A percentile compares a stretch with the other conserved stretches of the same genome.
Conservation (phyloP, 768 basidiomycete genomes). For the Cantharellus cinnabarinus region DNA sequence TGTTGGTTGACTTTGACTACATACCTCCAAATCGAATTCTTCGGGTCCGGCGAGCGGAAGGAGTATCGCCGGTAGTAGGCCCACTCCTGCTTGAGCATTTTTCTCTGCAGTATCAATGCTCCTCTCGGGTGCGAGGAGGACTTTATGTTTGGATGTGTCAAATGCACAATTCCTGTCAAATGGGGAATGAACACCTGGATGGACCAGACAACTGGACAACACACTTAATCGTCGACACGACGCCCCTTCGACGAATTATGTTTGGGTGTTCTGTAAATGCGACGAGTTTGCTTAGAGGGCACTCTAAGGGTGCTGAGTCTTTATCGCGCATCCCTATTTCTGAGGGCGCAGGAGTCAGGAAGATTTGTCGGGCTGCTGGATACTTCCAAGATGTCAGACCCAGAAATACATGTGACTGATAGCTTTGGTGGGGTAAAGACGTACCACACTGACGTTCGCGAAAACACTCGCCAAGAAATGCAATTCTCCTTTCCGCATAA, state of each 20-base stretch:
- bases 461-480: slow-evolving; percentile 91
- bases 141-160: slow-evolving; percentile 42
- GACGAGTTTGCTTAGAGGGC: slow-evolving; percentile 63
- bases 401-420: slow-evolving; percentile 7
- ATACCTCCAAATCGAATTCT: slow-evolving; percentile 79
- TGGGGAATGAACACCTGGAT: not conserved
- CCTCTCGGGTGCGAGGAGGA: slow-evolving; percentile 43
- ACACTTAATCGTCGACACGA: slow-evolving; percentile 74
- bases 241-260: slow-evolving; percentile 69
- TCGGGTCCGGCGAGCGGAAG: slow-evolving; percentile 88
- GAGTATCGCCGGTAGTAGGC: slow-evolving; percentile 66
- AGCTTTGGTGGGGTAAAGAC: slow-evolving; percentile 13
- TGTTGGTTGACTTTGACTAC: not conserved
- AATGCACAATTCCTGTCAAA: slow-evolving; percentile 56
- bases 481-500: slow-evolving; percentile 44
- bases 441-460: slow-evolving; percentile 69
- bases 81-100: slow-evolving; percentile 50
- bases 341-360: not conserved
- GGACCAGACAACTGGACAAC: slow-evolving; percentile 7
- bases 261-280: slow-evolving; percentile 82
- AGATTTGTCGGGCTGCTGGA: not conserved
- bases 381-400: slow-evolving; percentile 1
- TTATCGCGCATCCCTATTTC: not conserved
- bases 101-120: slow-evolving; percentile 32
- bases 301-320: slow-evolving; percentile 34